Percentiles rank a stretch among this genome's conserved stretches.
Conservation (phyloP, 73 alveolate species). For the Vitrella brassicaformis region DNA sequence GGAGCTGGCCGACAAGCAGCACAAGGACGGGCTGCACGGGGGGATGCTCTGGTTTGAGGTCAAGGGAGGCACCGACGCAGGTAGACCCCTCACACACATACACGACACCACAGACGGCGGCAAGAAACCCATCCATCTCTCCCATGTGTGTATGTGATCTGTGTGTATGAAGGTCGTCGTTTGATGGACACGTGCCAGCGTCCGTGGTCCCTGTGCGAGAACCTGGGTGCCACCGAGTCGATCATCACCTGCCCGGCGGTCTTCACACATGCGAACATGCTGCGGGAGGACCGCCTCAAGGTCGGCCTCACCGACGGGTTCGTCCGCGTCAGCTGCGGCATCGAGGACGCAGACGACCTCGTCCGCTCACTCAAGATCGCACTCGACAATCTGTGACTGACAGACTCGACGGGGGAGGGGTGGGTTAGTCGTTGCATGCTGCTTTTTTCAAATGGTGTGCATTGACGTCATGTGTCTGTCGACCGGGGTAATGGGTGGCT, state of each 20-base stretch:
- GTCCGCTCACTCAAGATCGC: conserved; percentile 66
- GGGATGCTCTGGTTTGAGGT: conserved; percentile 28
- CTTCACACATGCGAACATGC: conserved; percentile 74
- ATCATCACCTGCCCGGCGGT: conserved; percentile 47
- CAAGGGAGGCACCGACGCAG: neutral
- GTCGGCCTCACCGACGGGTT: conserved; percentile 72
- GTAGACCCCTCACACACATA: neutral
- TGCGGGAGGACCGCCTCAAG: conserved; percentile 61
- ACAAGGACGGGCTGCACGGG: conserved; percentile 25
- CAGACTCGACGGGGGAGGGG: too few relatives aligned
- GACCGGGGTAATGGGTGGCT: too few relatives aligned
- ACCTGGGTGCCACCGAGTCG: conserved; percentile 35
- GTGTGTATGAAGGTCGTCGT: neutral
- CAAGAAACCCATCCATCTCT: neutral
- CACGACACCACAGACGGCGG: neutral
- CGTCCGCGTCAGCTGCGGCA: conserved; percentile 70
- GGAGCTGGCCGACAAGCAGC: conserved; percentile 75
- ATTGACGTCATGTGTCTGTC: too few relatives aligned
- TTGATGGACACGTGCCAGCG: conserved; percentile 13
- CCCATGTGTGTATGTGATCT: neutral
- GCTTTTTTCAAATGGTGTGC: too few relatives aligned
- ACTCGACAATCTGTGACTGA: conserved; percentile 49
- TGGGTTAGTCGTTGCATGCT: too few relatives aligned
- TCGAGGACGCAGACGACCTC: conserved; percentile 67
- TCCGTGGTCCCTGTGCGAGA: conserved; percentile 33